Evolutionary conservation across 2,329 filamentous ascomycete species (phyloP), one percentile per base, ranked within the genome.

Genomic region (Fusarium xyrophilum): DNA sequence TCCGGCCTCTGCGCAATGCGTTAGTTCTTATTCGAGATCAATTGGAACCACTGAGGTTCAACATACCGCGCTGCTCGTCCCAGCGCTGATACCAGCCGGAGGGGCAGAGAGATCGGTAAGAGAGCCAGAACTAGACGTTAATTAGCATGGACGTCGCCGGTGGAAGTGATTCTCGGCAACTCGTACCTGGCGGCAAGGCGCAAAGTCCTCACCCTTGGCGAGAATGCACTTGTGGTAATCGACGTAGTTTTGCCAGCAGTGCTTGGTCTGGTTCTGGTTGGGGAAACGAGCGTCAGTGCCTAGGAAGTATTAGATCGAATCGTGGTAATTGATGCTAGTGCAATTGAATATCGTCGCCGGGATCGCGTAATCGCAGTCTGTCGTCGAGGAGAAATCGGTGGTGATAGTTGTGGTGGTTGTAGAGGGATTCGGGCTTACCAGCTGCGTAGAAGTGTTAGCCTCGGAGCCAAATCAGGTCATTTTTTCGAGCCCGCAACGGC

Each of bases 231-330:
- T 99, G 90, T 99, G 93, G 88, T 99, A 98, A 84, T 99, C 96
- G 86, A 99, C 96, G 85, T 99, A 99, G 89, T 99, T 99, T 83
- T 99, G 96, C 96, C 96, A 99, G 93, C 96, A 99, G 89, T 99
- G 94, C 91, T 97, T 97, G 84, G 94, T 91, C 86, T 96, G 93
- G 87, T 99, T 99, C 87, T 89, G 86, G 88, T 99, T 97, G 79
- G 96, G 96, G 86, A 98, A 99, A 82, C 96, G 95, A 83, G 96
- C 96, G 82, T 99, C 96, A 86, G 96, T 97, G 87, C 96, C 96
- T 97, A 67, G 50, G 54, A 61, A 57, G 56, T 43, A 68, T 72
- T 40, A 74, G 69, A 65, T 64, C 51, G 46, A 35, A 43, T 50
- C 65, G 47, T 28, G 53, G 57, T 40, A 43, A 60, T 59, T 54